phyloP scores from a whole-genome alignment of 306 rosid genomes.

The Cucurbita moschata region DNA sequence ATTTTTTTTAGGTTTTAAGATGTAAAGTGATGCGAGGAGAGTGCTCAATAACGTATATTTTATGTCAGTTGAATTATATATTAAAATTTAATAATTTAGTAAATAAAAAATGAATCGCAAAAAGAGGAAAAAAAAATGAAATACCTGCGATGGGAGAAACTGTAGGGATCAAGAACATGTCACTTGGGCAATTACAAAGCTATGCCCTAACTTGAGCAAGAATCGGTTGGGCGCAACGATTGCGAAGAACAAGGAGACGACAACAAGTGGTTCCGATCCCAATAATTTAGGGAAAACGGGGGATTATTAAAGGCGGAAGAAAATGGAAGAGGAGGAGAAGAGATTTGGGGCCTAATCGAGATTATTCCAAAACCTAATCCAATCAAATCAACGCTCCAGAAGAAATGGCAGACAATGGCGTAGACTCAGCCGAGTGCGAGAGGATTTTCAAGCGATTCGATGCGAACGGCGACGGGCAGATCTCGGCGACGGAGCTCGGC shows the following conservation, averaged over 20 bases:
- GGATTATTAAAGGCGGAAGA: neutral
- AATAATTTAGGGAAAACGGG: neutral
- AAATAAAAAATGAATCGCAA: neutral
- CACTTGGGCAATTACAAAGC: neutral
- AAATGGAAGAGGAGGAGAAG: neutral
- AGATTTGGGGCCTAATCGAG: neutral
- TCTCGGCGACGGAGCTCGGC: conserved; percentile 57
- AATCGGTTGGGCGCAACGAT: neutral
- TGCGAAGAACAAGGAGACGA: neutral
- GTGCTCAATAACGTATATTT: no score
- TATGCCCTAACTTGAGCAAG: neutral
- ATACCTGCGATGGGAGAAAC: neutral
- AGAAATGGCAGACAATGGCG: conserved; percentile 15
- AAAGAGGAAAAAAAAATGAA: neutral
- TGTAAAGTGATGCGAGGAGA: no score
- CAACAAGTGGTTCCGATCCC: neutral
- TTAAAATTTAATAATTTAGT: neutral
- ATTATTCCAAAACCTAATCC: neutral
- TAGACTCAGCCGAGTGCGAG: conserved; percentile 30
- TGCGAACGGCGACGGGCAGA: conserved; percentile 49
- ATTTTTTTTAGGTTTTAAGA: no score
- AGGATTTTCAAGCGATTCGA: conserved; percentile 56
- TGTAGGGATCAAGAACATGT: neutral
- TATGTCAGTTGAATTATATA: no score
- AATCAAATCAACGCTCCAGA: neutral